Evolutionary conservation across 352 stramenopile species (phyloP).

Genomic region (Thraustochytrium sp.): DNA sequence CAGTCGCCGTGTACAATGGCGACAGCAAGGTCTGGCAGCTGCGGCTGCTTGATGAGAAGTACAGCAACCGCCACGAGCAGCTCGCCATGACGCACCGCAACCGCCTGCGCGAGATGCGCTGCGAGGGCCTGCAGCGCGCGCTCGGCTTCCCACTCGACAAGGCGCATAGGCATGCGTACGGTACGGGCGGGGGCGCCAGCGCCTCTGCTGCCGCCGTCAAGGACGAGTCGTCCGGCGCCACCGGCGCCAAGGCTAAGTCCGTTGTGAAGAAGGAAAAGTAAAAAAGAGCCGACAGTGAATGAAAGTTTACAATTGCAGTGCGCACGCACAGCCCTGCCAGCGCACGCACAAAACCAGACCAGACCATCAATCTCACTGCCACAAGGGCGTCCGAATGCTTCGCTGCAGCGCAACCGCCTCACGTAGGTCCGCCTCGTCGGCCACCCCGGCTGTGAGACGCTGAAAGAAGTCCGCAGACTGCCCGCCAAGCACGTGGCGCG

Average conservation of each 20-base stretch:
- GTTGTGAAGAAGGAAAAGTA: background rate
- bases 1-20: slow-evolving; percentile 14
- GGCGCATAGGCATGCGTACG: background rate
- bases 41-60: background rate
- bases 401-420: background rate
- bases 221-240: background rate
- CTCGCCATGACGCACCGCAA: background rate
- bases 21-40: background rate
- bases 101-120: background rate
- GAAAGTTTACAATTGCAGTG: background rate
- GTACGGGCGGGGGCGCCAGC: background rate
- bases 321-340: too few relatives aligned
- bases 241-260: background rate
- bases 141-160: background rate
- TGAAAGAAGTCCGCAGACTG: slow-evolving; percentile 12
- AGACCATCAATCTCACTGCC: background rate
- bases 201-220: background rate
- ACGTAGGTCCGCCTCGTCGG: background rate
- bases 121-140: background rate
- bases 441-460: background rate
- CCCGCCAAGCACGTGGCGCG: background rate
- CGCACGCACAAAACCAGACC: background rate
- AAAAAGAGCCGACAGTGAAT: too few relatives aligned
- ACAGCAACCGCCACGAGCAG: background rate
- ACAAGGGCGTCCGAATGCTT: background rate